Conservation (phyloP, 257 asterid species). For the Striga asiatica region DNA sequence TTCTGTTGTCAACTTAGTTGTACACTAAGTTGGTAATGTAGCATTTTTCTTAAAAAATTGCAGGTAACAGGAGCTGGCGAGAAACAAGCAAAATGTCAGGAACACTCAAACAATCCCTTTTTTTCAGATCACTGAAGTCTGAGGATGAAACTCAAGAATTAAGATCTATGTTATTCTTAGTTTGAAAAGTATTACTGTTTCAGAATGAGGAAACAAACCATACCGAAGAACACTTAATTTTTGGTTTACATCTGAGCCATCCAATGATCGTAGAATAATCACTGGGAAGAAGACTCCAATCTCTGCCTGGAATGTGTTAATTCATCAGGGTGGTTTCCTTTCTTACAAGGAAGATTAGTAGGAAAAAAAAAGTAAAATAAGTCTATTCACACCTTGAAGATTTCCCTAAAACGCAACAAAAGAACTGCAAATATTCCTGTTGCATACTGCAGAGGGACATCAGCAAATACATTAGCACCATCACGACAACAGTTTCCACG, state of each 20-base stretch:
- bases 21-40: no score
- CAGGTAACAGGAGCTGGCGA: not conserved
- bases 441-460: conserved; percentile 55
- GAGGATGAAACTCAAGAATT: conserved; percentile 12
- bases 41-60: no score
- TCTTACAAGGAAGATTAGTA: conserved; percentile 15
- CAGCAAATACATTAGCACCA: conserved; percentile 18
- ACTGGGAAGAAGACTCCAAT: conserved; percentile 95
- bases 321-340: conserved; percentile 7
- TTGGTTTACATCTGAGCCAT: conserved; percentile 78
- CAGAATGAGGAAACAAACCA: conserved; percentile 19
- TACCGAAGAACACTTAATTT: conserved; percentile 82
- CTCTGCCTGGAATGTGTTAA: conserved; percentile 61
- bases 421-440: conserved; percentile 76
- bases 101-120: not conserved
- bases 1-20: no score
- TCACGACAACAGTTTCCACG: conserved; percentile 13
- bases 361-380: conserved; percentile 4
- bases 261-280: conserved; percentile 73
- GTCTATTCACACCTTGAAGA: conserved; percentile 55
- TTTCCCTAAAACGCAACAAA: conserved; percentile 82
- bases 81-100: not conserved
- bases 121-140: conserved; percentile 6
- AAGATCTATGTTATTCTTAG: conserved; percentile 7
- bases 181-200: conserved; percentile 10